Evolutionary conservation across 305 asterid genomes (phyloP).

Genomic region (Solanum hybrid): DNA sequence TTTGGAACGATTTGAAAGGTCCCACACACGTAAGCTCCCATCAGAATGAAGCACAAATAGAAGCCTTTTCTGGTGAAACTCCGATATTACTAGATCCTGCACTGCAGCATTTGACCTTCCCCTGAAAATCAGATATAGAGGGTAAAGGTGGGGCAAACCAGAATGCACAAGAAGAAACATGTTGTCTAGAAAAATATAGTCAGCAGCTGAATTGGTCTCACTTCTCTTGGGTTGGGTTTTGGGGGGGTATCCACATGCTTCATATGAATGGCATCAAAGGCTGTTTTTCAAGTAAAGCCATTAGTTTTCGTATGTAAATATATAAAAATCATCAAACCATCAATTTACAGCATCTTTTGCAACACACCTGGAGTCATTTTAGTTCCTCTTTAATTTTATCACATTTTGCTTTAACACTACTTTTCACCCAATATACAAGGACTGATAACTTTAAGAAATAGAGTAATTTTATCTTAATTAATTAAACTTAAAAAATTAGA

Average conservation of each 20-base stretch:
- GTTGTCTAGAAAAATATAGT: background rate
- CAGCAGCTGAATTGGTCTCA: background rate
- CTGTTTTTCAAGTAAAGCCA: background rate
- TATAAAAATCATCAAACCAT: background rate
- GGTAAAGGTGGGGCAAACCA: background rate
- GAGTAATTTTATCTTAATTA: background rate
- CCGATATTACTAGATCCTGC: slow-evolving; percentile 61
- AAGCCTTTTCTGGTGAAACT: slow-evolving; percentile 43
- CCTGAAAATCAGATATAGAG: slow-evolving; percentile 28
- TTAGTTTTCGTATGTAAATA: background rate
- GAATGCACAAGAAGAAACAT: background rate
- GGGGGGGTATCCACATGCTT: background rate
- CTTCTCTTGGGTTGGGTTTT: background rate
- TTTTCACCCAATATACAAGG: background rate
- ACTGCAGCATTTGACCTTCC: slow-evolving; percentile 52
- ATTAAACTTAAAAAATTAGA: background rate
- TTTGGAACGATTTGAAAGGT: slow-evolving; percentile 43
- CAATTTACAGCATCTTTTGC: background rate
- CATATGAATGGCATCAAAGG: background rate
- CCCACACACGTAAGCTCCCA: slow-evolving; percentile 85
- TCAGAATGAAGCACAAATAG: slow-evolving; percentile 88
- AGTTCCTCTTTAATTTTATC: background rate
- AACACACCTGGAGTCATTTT: background rate
- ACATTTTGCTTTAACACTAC: background rate
- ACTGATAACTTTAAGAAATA: background rate